Conservation (phyloP, 2,329 filamentous ascomycete genomes). For the Escovopsis sp. region DNA sequence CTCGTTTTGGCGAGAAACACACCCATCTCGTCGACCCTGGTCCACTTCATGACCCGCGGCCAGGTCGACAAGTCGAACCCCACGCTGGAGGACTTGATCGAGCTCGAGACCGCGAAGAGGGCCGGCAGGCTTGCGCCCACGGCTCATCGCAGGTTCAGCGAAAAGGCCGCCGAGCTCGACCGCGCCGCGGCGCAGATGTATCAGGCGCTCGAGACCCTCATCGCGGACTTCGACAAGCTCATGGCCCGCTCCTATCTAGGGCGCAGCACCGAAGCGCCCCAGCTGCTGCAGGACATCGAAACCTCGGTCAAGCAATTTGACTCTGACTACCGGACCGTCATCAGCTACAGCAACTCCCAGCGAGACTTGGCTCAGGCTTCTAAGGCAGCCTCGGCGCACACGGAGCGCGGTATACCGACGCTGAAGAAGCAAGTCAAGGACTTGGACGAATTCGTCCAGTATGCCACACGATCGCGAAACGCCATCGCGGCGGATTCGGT, state of each 20-base stretch:
- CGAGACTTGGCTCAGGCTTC: constrained; percentile 45
- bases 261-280: constrained; percentile 46
- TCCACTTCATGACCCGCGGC: constrained; percentile 43
- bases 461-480: constrained; percentile 52
- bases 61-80: constrained; percentile 31
- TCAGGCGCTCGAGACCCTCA: constrained; percentile 43
- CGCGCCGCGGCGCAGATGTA: constrained; percentile 44
- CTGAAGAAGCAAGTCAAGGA: constrained; percentile 40
- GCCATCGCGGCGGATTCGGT: constrained; percentile 48
- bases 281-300: constrained; percentile 71
- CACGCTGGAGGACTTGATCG: constrained; percentile 61
- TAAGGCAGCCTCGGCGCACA: constrained; percentile 47
- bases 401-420: constrained; percentile 44
- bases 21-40: constrained; percentile 49
- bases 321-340: constrained; percentile 66
- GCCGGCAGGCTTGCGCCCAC: constrained; percentile 50
- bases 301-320: constrained; percentile 74
- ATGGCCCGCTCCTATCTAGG: constrained; percentile 37
- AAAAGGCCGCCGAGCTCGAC: constrained; percentile 45
- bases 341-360: constrained; percentile 50
- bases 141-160: constrained; percentile 43
- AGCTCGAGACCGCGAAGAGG: constrained; percentile 54
- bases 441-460: constrained; percentile 44
- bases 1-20: constrained; percentile 49
- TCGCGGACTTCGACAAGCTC: constrained; percentile 46